These are phyloP conservation scores for Termitomyces titanicus DNA, from an alignment of 768 basidiomycete genomes.

Conservation along the genomic window DNA sequence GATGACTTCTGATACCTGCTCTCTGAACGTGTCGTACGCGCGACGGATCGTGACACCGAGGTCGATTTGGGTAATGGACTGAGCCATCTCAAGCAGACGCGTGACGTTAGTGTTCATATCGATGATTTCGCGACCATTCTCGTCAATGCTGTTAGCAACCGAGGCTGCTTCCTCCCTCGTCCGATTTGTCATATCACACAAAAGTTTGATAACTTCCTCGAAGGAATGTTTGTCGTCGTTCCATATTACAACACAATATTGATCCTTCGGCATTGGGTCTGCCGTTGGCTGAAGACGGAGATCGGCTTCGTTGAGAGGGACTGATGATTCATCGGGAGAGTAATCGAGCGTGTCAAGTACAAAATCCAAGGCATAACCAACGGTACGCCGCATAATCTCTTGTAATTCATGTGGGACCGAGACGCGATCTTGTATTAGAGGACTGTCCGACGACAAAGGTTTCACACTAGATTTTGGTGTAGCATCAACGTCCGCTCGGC, in stretches of 20 bases:
- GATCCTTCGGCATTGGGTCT: constrained; percentile 76
- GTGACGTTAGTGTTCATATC: constrained; percentile 59
- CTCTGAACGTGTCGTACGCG: constrained; percentile 84
- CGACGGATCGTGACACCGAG: constrained; percentile 86
- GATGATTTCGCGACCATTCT: constrained; percentile 78
- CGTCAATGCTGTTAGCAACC: constrained; percentile 63
- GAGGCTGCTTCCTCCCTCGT: constrained; percentile 54
- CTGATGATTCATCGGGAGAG: constrained; percentile 74
- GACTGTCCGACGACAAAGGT: constrained; percentile 47
- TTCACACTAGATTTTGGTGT: constrained; percentile 40
- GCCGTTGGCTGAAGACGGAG: constrained; percentile 71
- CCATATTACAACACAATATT: constrained; percentile 85
- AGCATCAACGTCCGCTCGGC: constrained; percentile 23
- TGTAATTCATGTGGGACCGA: constrained; percentile 61
- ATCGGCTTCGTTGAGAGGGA: constrained; percentile 64
- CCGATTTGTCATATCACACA: constrained; percentile 53
- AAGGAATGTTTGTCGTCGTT: constrained; percentile 97
- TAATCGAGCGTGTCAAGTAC: constrained; percentile 78
- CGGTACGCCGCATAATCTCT: constrained; percentile 70
- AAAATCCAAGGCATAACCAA: constrained; percentile 79
- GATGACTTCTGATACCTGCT: constrained; percentile 78
- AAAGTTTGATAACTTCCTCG: constrained; percentile 77
- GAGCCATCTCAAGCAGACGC: constrained; percentile 71
- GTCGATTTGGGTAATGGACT: constrained; percentile 81
- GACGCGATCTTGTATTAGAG: constrained; percentile 55